Conservation (phyloP, 441 rosid species). For the Populus tomentosa region DNA sequence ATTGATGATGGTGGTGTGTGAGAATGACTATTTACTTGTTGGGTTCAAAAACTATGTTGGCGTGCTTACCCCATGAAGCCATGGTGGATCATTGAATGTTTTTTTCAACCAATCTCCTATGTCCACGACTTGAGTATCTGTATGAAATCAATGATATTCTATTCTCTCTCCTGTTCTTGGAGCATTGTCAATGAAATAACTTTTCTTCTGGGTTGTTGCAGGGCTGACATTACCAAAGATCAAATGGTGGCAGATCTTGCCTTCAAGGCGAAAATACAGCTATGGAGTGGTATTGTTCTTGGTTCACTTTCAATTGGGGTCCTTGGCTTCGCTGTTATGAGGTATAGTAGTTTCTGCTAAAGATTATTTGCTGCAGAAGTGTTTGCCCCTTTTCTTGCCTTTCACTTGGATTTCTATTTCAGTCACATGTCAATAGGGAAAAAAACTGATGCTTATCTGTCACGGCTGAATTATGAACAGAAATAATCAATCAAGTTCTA, state of each 20-base stretch:
- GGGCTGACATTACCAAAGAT: constrained; percentile 74
- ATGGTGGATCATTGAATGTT: not conserved
- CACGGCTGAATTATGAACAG: not conserved
- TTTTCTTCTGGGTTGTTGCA: constrained; percentile 30
- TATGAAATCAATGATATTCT: not conserved
- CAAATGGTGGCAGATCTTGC: constrained; percentile 68
- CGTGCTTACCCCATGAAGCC: not conserved
- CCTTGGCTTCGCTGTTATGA: constrained; percentile 65
- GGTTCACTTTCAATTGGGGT: constrained; percentile 62
- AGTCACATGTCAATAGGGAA: not conserved
- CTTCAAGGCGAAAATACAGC: constrained; percentile 43
- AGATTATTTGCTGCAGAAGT: not conserved
- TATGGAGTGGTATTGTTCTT: constrained; percentile 57
- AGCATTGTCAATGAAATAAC: not conserved
- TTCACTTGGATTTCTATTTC: not conserved
- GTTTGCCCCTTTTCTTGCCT: not conserved
- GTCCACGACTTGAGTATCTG: not conserved
- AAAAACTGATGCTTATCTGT: not conserved
- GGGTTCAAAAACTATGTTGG: not conserved
- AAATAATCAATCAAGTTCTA: not conserved
- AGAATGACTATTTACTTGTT: not conserved
- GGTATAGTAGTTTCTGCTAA: constrained; percentile 31
- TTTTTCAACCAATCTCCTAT: not conserved
- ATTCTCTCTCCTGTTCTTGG: not conserved
- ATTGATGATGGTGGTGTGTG: not conserved